A percentile compares a stretch with the other conserved stretches of the same genome.
Evolutionary conservation across 371 early-diverging fungal genomes (phyloP).

Genomic region (Chytridium lagenaria): DNA sequence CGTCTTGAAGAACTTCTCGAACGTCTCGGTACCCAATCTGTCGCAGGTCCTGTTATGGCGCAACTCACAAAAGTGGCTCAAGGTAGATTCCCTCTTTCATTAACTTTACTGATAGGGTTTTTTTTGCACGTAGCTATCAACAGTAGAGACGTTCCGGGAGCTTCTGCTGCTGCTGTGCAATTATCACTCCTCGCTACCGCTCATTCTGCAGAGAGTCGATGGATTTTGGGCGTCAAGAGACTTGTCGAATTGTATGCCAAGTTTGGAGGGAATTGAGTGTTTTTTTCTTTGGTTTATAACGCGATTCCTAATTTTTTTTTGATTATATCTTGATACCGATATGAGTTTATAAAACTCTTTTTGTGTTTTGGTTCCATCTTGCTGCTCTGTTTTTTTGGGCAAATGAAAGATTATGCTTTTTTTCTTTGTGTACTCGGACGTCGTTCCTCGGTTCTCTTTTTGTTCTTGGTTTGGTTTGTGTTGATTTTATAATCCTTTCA

Average conservation of each 20-base stretch:
- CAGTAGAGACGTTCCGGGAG: slow-evolving; percentile 33
- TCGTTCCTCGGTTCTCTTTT: too few relatives aligned
- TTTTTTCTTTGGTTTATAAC: neutral
- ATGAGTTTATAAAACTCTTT: too few relatives aligned
- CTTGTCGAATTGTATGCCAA: slow-evolving; percentile 43
- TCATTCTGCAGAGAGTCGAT: slow-evolving; percentile 47
- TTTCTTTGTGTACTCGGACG: too few relatives aligned
- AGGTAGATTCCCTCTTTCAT: slow-evolving; percentile 32
- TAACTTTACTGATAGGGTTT: too few relatives aligned
- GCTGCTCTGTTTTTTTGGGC: too few relatives aligned
- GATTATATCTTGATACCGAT: too few relatives aligned
- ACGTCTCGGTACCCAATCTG: slow-evolving; percentile 34
- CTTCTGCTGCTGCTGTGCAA: slow-evolving; percentile 24
- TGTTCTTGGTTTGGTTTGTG: too few relatives aligned
- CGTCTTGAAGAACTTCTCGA: slow-evolving; percentile 50
- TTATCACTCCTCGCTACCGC: slow-evolving; percentile 43
- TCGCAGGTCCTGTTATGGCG: slow-evolving; percentile 35
- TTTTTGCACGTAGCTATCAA: slow-evolving; percentile 45
- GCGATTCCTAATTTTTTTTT: too few relatives aligned
- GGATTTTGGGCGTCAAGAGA: slow-evolving; percentile 52
- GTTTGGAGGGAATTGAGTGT: neutral
- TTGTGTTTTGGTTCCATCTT: too few relatives aligned
- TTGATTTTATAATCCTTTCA: too few relatives aligned
- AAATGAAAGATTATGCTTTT: too few relatives aligned
- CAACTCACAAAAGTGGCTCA: slow-evolving; percentile 28